Evolutionary conservation across 371 early-diverging fungal genomes (phyloP), one percentile per base, ranked within the genome.

Genomic region (Vairimorpha ceranae): DNA sequence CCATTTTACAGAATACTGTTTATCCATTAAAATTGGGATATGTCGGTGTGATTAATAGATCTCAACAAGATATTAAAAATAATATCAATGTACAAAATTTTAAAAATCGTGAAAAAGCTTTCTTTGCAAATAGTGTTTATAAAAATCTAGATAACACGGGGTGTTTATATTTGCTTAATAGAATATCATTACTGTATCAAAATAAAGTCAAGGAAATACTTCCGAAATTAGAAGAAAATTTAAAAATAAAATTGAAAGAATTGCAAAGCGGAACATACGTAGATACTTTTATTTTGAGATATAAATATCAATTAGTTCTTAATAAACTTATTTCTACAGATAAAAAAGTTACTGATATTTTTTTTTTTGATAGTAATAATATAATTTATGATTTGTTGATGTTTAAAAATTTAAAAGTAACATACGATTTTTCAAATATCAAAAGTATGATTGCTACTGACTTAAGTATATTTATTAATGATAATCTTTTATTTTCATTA

Each of bases 21-120:
- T 92, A 92, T 77, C 93, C 93, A 7, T 83, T 97, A 25, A 89
- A 89, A 60, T 85, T 94, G 19, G 99, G 99, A 4, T 98, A 95
- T 80, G 88, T 95, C 75, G 97, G 97, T 25, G 95, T 97, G 0
- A 91, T 97, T 7, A 92, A 93, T 85, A 90, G 90, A 81, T 88
- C 89, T 77, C 91, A 92, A 75, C 88, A 58, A 32, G 65, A 92
- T 15, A 33, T 77, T 19, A 51, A 70, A 27, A 59, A 48, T 35
- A 54, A 65, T 15, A 23, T 76, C 19, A 52, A 15, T 33, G 51
- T 78, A 14, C 10, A 17, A 29, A 43, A 71, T 10, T 46, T 71
- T 3, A 29, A 70, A 23, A 61, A 58, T 33, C 68, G 30, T 32
- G 74, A 75, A 65, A 36, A 59, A 21, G 56, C 2, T 23, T 80